A percentile compares a stretch with the other conserved stretches of the same genome.
Conservation (phyloP, 129 eudicot species). For the Arctium minus region DNA sequence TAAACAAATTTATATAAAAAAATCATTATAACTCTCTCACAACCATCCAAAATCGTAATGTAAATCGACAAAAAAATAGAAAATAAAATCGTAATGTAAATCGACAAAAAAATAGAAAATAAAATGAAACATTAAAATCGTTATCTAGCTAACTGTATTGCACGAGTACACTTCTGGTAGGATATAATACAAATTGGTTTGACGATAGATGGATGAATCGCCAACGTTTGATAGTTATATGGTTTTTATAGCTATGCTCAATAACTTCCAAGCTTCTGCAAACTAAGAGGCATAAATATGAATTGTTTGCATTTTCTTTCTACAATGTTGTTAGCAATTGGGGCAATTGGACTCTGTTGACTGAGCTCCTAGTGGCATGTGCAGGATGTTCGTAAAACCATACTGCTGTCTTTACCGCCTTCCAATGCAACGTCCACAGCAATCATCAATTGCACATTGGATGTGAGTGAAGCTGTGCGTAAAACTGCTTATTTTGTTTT, state of each 20-base stretch:
- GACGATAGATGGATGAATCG: not conserved
- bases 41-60: too few species aligned
- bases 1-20: too few species aligned
- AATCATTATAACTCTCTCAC: too few species aligned
- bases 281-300: not conserved
- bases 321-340: not conserved
- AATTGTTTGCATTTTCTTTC: not conserved
- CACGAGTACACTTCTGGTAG: not conserved
- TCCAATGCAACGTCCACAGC: slow-evolving; percentile 65
- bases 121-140: too few species aligned
- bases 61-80: too few species aligned
- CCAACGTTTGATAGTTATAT: not conserved
- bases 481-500: slow-evolving; percentile 81
- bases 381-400: slow-evolving; percentile 94
- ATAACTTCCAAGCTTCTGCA: not conserved
- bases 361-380: not conserved
- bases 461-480: slow-evolving; percentile 85
- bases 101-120: too few species aligned
- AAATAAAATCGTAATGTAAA: too few species aligned
- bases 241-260: not conserved
- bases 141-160: too few species aligned
- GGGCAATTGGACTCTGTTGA: not conserved
- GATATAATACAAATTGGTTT: not conserved
- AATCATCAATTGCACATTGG: slow-evolving; percentile 77
- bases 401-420: slow-evolving; percentile 81